Evolutionary conservation across 2,329 filamentous ascomycete species (phyloP), one percentile per base, ranked within the genome.

Genomic region (Penicillium palitans): DNA sequence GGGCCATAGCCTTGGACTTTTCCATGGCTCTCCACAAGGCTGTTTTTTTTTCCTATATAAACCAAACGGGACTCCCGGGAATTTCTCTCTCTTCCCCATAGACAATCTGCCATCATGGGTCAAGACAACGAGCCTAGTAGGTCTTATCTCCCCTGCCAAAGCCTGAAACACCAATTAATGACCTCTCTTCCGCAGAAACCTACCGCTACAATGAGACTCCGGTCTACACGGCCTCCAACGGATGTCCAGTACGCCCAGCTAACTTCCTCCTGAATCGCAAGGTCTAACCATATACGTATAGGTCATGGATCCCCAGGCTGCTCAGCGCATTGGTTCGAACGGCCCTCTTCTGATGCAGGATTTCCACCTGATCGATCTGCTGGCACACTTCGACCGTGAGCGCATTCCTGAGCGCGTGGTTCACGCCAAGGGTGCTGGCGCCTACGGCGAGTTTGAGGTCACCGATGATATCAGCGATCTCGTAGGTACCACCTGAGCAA

Each of bases 301-400:
- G 61, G 78, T 86, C 56, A 78, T 81, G 59, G 79, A 83, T 65
- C 82, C 83, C 19, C 77, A 81, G 64, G 74, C 76, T 17, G 74
- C 76, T 52, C 83, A 86, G 71, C 79, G 85, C 57, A 73, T 84
- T 35, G 85, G 84, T 49, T 68, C 72, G 49, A 83, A 82, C 65
- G 84, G 85, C 0, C 85, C 85, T 62, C 77, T 88, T 40, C 76
- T 87, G 60, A 80, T 88, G 24, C 85, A 87, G 67, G 85, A 87
- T 70, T 87, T 87, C 70, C 85, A 88, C 69, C 73, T 88, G 70
- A 84, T 89, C 64, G 86, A 87, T 63, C 73, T 86, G 35, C 79
- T 89, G 15, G 74, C 76, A 24, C 74, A 77, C 55, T 78, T 78
- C 52, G 72, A 78, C 61, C 68, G 74, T 21, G 75, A 77, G 58